These are phyloP conservation scores for Scedosporium minutisporum DNA, from an alignment of 2,329 filamentous ascomycete species.

Conservation along the genomic window DNA sequence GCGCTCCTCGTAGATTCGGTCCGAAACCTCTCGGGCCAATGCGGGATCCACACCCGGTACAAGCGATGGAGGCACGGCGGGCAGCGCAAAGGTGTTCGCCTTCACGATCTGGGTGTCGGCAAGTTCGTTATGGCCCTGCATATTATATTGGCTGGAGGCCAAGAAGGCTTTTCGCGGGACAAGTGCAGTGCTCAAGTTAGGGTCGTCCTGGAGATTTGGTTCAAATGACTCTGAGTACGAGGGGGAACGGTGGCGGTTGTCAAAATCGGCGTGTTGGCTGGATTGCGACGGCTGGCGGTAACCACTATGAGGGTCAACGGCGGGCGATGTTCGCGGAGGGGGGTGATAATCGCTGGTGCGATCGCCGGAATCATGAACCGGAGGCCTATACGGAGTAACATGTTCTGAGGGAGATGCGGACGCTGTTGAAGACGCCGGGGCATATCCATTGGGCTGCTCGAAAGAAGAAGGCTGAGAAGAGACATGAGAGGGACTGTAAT, in stretches of 20 bases:
- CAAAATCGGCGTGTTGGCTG: not conserved
- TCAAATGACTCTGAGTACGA: not conserved
- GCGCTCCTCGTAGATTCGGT: conserved; percentile 47
- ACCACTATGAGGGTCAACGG: not conserved
- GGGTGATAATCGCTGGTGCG: not conserved
- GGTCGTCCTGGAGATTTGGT: conserved; percentile 9
- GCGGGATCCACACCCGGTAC: conserved; percentile 51
- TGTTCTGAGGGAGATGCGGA: conserved; percentile 1
- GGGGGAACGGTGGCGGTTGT: not conserved
- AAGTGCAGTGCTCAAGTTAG: conserved; percentile 10
- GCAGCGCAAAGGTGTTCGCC: conserved; percentile 10
- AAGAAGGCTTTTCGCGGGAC: conserved; percentile 3
- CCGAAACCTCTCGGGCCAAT: conserved; percentile 46
- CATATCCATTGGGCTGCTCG: not conserved
- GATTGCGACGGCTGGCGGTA: conserved; percentile 1
- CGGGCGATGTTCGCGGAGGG: not conserved
- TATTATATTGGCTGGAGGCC: not conserved
- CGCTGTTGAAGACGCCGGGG: not conserved
- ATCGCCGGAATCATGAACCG: not conserved
- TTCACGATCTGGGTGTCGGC: not conserved
- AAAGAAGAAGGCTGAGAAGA: conserved; percentile 1
- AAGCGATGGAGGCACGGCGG: conserved; percentile 45
- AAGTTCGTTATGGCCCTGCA: not conserved
- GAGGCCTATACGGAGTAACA: not conserved
- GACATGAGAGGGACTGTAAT: conserved; percentile 13